These are phyloP conservation scores for Phytopythium delawarense DNA, from an alignment of 352 stramenopile species.

Conservation along the genomic window DNA sequence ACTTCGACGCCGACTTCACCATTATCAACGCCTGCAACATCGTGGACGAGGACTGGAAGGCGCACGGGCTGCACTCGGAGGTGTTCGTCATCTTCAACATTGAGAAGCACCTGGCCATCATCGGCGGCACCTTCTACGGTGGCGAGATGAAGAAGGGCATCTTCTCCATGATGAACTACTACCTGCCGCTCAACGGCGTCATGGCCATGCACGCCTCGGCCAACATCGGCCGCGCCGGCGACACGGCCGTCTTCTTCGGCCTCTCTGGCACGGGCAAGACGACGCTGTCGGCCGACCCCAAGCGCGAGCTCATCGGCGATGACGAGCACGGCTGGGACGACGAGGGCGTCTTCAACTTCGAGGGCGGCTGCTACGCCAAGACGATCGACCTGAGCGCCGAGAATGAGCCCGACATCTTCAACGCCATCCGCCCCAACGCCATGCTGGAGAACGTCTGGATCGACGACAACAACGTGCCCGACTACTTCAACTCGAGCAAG, in stretches of 20 bases:
- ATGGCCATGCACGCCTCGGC: slow-evolving; percentile 62
- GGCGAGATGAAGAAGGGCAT: slow-evolving; percentile 76
- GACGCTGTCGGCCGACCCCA: slow-evolving; percentile 88
- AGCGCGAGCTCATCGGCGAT: slow-evolving; percentile 77
- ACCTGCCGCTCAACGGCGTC: slow-evolving; percentile 49
- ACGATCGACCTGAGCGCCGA: slow-evolving; percentile 96
- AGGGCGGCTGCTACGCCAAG: slow-evolving; percentile 99
- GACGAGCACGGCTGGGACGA: slow-evolving; percentile 98
- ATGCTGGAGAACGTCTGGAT: slow-evolving; percentile 97
- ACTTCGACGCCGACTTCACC: slow-evolving; percentile 52
- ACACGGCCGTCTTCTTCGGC: slow-evolving; percentile 98
- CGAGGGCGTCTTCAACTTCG: slow-evolving; percentile 98
- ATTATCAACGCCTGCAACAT: slow-evolving; percentile 69
- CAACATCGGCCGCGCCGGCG: slow-evolving; percentile 69
- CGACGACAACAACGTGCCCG: slow-evolving; percentile 71
- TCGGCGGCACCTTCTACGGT: slow-evolving; percentile 61
- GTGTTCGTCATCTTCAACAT: slow-evolving; percentile 72
- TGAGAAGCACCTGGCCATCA: slow-evolving; percentile 55
- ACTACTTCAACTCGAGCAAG: slow-evolving; percentile 96
- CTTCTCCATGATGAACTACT: slow-evolving; percentile 74
- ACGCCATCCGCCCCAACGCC: slow-evolving; percentile 95
- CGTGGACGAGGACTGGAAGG: slow-evolving; percentile 52
- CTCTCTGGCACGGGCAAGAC: slow-evolving; percentile 91
- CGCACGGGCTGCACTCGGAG: slow-evolving; percentile 48
- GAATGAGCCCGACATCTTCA: slow-evolving; percentile 98